Conservation (phyloP, 23 red algal species). For the Cyanidioschyzon merolae region DNA sequence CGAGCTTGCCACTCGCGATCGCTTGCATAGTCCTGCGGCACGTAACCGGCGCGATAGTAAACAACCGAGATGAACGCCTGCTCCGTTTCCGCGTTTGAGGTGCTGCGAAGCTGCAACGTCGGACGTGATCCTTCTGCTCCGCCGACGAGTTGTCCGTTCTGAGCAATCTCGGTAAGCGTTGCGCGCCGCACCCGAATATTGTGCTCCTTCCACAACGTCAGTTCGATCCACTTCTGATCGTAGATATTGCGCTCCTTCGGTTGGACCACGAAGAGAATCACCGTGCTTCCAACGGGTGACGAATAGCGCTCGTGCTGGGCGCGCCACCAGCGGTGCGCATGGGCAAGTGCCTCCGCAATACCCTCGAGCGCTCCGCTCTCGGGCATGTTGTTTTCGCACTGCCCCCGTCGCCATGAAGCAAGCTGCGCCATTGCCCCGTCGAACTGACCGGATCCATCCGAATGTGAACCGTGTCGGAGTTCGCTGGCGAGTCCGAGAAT, state of each 20-base stretch:
- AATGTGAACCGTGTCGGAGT: not conserved
- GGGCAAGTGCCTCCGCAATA: slow-evolving; percentile 27
- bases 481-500: not conserved
- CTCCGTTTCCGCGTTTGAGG: not conserved
- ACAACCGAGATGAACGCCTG: slow-evolving; percentile 38
- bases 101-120: not conserved
- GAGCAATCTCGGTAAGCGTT: slow-evolving; percentile 34
- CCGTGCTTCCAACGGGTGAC: not conserved
- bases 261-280: slow-evolving; percentile 70
- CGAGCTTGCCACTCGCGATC: slow-evolving; percentile 63
- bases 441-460: not conserved
- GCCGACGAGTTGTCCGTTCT: slow-evolving; percentile 13
- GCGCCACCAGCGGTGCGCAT: slow-evolving; percentile 30
- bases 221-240: slow-evolving; percentile 61
- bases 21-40: slow-evolving; percentile 57
- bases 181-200: slow-evolving; percentile 43
- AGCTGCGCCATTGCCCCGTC: slow-evolving; percentile 9
- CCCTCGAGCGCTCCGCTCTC: slow-evolving; percentile 21
- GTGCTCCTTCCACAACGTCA: slow-evolving; percentile 35
- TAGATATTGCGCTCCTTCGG: slow-evolving; percentile 62
- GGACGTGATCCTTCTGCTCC: not conserved
- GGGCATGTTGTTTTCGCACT: slow-evolving; percentile 20
- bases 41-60: slow-evolving; percentile 92
- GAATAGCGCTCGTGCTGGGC: not conserved
- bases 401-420: not conserved